Base-by-base conservation (phyloP, 371 early-diverging fungal species). In the Basidiobolus meristosporus region DNA sequence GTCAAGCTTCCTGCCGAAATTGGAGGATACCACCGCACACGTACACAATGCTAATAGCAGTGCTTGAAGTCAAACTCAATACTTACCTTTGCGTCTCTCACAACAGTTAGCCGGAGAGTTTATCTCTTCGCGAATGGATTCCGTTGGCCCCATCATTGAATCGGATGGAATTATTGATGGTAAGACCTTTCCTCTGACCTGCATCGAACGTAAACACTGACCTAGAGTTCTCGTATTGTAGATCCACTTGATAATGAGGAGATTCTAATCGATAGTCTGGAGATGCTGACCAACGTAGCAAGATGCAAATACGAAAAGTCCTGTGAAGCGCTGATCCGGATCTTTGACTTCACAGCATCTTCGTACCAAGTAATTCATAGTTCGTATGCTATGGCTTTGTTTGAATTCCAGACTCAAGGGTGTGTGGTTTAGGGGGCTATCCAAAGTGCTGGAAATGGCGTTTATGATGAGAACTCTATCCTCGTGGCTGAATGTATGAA, bases 221-320 rank as follows among this genome's bases (percentile, higher is more conserved):
- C 26, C 26, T 38, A 3, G 16, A 1, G 18, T 23, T 31, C 14
- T 38, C 9, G 23, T 19, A 22, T 23, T 18, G 15, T 20, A 44
- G 82, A 69, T 45, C 75, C 78, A 28, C 52, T 85, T 16, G 82
- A 82, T 14, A 77, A 73, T 36, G 81, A 80, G 41, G 82, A 84
- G 7, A 54, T 63, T 0, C 47, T 85, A 23, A 45, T 77, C 12
- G 65, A 69, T 18, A 73, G 74, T n/a, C 47, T 88, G 40, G 76
- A 75, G 35, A 65, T 70, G 58, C 57, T 84, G 30, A 74, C 84
- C 10, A 68, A 63, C 14, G 74, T 85, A 39, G 75, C 78, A 1
- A 76, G 89, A 19, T 64, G 73, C 16, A 63, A 70, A 48, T 87
- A 88, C 50, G 68, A 61, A 31, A 65, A 65, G 7, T 68, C 74